phyloP scores from a whole-genome alignment of 208 protist species.

The Leishmania braziliensis region DNA sequence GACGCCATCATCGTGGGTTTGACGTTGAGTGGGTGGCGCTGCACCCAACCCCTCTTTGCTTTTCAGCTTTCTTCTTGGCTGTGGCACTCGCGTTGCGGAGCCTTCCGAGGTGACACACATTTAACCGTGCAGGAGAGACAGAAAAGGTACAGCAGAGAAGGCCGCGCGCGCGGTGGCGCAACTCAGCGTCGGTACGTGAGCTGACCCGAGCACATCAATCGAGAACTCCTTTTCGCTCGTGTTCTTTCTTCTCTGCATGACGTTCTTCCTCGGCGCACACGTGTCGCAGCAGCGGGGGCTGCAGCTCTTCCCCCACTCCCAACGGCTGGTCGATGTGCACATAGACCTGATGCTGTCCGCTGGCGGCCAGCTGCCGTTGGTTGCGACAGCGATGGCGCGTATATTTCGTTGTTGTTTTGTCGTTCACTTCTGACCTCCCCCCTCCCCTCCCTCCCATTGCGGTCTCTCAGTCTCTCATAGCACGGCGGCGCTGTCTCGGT shows the following conservation, averaged over 20 bases:
- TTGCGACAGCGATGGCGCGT: neutral
- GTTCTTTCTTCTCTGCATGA: neutral
- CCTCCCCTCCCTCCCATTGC: neutral
- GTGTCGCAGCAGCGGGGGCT: neutral
- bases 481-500: neutral
- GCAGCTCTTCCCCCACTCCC: neutral
- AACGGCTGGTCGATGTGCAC: neutral
- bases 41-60: neutral
- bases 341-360: neutral
- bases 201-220: neutral
- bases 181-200: neutral
- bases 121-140: neutral
- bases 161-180: neutral
- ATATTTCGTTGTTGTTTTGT: neutral
- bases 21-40: neutral
- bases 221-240: neutral
- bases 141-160: neutral
- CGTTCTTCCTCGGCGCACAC: neutral
- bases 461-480: neutral
- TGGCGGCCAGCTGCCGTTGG: neutral
- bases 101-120: neutral
- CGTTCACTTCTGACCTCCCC: neutral
- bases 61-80: neutral
- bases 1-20: neutral
- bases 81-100: neutral